Conservation (phyloP, 192 early-diverging fungal species). For the Phycomyces blakesleeanus region DNA sequence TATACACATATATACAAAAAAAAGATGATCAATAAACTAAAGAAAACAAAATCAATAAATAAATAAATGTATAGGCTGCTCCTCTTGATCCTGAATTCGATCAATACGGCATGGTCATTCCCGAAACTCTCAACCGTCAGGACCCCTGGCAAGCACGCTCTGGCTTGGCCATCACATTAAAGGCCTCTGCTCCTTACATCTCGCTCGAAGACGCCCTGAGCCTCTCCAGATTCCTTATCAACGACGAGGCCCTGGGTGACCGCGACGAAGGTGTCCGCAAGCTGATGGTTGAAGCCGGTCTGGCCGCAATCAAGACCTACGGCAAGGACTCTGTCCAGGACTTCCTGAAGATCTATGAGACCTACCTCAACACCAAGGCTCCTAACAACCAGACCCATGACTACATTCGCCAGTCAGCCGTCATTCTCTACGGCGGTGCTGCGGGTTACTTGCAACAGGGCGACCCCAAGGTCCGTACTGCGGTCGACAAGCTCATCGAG, state of each 20-base stretch:
- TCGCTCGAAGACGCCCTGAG: constrained; percentile 45
- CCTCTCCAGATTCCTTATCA: constrained; percentile 73
- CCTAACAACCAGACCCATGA: constrained; percentile 74
- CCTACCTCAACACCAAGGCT: constrained; percentile 66
- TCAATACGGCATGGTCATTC: constrained; percentile 84
- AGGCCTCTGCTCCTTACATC: constrained; percentile 61
- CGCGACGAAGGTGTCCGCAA: constrained; percentile 71
- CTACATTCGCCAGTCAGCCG: constrained; percentile 84
- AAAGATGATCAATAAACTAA: no score
- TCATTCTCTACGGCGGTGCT: constrained; percentile 87
- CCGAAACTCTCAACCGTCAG: constrained; percentile 72
- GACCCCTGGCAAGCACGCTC: constrained; percentile 80
- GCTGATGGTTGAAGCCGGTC: constrained; percentile 82
- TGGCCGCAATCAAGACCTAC: constrained; percentile 68
- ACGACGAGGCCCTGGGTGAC: constrained; percentile 84
- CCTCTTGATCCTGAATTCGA: constrained; percentile 86
- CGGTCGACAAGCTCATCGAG: constrained; percentile 84
- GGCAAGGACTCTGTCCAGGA: constrained; percentile 63
- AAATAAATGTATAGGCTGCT: constrained; percentile 42
- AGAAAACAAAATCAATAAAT: not conserved
- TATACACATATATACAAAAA: no score
- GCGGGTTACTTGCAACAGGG: constrained; percentile 79
- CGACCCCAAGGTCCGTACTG: constrained; percentile 70
- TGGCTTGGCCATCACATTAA: constrained; percentile 77
- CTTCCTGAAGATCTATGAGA: constrained; percentile 76